Evolutionary conservation across 805 yeast species (phyloP), one percentile per base, ranked within the genome.

Genomic region (Kurtzmaniella cleridarum): DNA sequence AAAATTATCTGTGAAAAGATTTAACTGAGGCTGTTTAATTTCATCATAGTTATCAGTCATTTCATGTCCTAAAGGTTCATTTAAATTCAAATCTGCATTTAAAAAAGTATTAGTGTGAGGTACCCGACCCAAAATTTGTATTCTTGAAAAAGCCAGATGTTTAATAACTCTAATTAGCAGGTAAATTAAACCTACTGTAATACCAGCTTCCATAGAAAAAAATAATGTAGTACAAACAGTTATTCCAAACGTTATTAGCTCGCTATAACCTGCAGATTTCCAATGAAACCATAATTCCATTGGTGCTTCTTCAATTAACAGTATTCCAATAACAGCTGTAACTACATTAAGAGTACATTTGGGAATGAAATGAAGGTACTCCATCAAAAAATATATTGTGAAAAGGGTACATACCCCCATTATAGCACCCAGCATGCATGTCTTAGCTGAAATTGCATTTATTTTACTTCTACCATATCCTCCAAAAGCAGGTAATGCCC

Each of bases 381-480:
- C 76, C 52, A 88, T 61, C 32, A 88, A 60, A 43, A 65, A 81
- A 32, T 66, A 65, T 0, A 84, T 76, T 3, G 87, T 80, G 13
- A 86, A 45, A 34, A 89, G 59, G 0, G 96, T 82, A 4, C 81
- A 67, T 2, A 76, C n/a, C 0, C 95, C 91, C 82, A 90, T 83
- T 9, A 85, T 75, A 3, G 79, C 78, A 0, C 95, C 95, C n/a
- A 93, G 76, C 55, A 82, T 66, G 9, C 90, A 90, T 0, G 96
- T 85, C 46, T 77, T 78, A 0, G 95, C 98, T 11, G 89, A 79
- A 37, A 88, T 66, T 1, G 90, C 84, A 62, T 91, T 91, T 42
- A 91, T 81, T 52, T 85, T 89, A 13, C 95, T 84, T 51, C 98
- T 74, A 2, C 96, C 98, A 54, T 90, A 91, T 0, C 98, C 98